Percentiles rank a stretch among this genome's conserved stretches.
These are phyloP conservation scores for Sphaerulina populicola DNA, from an alignment of 2,329 filamentous ascomycete genomes.

Conservation along the genomic window DNA sequence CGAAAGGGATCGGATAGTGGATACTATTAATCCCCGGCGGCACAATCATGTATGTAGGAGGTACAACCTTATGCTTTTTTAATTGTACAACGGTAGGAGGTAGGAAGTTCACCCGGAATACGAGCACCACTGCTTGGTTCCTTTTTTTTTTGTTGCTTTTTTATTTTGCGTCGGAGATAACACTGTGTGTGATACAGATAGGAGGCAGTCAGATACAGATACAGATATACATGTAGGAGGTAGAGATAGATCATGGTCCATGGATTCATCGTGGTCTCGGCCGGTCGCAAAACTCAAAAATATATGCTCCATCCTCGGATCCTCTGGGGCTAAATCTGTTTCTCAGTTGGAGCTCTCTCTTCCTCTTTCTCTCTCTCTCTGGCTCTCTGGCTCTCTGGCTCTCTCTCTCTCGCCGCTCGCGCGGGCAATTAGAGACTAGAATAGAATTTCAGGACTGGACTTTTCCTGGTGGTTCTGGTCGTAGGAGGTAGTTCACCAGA, in stretches of 20 bases:
- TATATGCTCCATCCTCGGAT: slow-evolving; percentile 5
- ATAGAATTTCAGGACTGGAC: background rate
- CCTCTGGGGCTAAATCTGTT: background rate
- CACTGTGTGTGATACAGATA: too few relatives aligned
- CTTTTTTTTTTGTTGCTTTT: too few relatives aligned
- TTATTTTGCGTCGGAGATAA: background rate
- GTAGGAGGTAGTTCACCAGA: background rate
- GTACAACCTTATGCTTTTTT: too few relatives aligned
- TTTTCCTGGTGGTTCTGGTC: background rate
- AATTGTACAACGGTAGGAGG: background rate
- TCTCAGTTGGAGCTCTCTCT: background rate
- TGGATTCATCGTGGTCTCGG: too few relatives aligned
- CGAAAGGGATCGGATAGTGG: too few relatives aligned
- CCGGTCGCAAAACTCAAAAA: background rate
- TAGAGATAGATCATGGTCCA: background rate
- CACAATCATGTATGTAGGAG: too few relatives aligned
- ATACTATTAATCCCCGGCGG: too few relatives aligned
- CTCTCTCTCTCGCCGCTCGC: too few relatives aligned
- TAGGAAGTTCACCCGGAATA: slow-evolving; percentile 3
- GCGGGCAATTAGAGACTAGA: background rate
- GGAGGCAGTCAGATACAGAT: too few relatives aligned
- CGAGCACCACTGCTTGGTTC: background rate
- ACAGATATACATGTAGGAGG: too few relatives aligned
- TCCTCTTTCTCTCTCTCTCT: too few relatives aligned
- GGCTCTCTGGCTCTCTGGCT: too few relatives aligned